Evolutionary conservation across 176 grass and related monocot species (phyloP), one percentile per base, ranked within the genome.

Genomic region (Calamus simplicifolius): DNA sequence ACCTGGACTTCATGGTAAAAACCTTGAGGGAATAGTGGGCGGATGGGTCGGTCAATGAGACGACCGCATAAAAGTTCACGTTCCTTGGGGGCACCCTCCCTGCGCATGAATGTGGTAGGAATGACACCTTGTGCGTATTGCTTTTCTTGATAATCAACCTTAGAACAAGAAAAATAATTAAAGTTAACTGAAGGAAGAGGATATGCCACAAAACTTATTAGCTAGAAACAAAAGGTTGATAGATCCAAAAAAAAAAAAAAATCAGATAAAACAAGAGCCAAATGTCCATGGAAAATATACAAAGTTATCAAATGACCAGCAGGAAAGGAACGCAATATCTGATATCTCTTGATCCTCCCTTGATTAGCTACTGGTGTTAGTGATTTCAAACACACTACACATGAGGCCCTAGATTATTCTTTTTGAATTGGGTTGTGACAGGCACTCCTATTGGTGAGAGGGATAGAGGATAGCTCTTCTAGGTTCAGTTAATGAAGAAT

Each of bases 141-240:
- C 61, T 98, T 98, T 73, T 98, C 93, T 88, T 92, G 87, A 75
- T 98, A 98, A 54, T 98, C 87, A 68, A 98, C 93, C 87, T 98
- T 62, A 67, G 48, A 80, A 25, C 12, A 59, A 18, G 52, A 55
- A 62, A 70, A 57, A 4, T 5, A 54, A 18, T 10, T 12, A 43
- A 25, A 52, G 29, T 49, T 23, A 50, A 28, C 3, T 52, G 55
- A 58, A 49, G 28, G 62, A 50, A 67, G 7, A 56, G 6, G 62
- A 56, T 19, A 35, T 18, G 16, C 18, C 18, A 58, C 28, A 28
- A 49, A 16, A 49, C 53, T 31, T 17, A 56, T 43, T 13, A 43
- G 35, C 35, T 43, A 43, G 35, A 43, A 43, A 13, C 35, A 43
- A 10, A 43, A 43, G 8, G 10, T 43, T 12, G 35, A 43, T 43